Base-by-base conservation (phyloP, 768 basidiomycete genomes). In the Lactarius sanguifluus region DNA sequence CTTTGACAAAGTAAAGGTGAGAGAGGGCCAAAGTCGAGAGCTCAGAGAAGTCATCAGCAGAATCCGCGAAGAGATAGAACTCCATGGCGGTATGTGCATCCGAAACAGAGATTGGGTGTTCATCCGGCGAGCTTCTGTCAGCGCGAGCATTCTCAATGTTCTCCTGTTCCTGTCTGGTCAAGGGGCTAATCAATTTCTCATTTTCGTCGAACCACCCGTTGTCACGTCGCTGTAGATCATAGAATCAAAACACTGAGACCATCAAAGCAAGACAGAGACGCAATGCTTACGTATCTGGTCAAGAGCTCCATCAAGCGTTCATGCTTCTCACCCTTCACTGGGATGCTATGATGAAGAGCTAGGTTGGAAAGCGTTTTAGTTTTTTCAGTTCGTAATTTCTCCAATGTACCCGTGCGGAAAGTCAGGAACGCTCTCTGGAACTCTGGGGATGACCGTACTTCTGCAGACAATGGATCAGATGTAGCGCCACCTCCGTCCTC, bases 361-460 rank as follows among this genome's bases (percentile, higher is more conserved):
- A 47, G 9, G 3, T 47, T 18, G 20, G 45, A 20, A n/a, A 47
- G 45, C 10, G 45, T 47, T 20, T n/a, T 47, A 47, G n/a, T n/a
- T 4, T 47, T 47, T 18, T 20, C 20, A 47, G 45, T 47, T 20
- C n/a, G 3, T 12, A 47, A 47, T 23, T 47, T 47, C n/a, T 47
- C 45, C 45, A 47, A 47, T 47, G 45, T 47, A 47, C 45, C 45
- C 20, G n/a, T 47, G 45, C 45, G 10, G 45, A 47, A 47, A 47
- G 45, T 23, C 10, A 47, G 45, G 45, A 9, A 47, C n/a, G 45
- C 45, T 10, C 45, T 47, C 45, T 47, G 45, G n/a, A 47, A 47
- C 45, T 47, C 45, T 20, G 45, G 45, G 8, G n/a, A 23, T 47
- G 45, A 47, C n/a, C 10, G n/a, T 12, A 47, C n/a, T 47, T 47